Percentiles rank a stretch among this genome's conserved stretches.
Conservation (phyloP, 148 eudicot genomes). For the Fallopia convolvulus region DNA sequence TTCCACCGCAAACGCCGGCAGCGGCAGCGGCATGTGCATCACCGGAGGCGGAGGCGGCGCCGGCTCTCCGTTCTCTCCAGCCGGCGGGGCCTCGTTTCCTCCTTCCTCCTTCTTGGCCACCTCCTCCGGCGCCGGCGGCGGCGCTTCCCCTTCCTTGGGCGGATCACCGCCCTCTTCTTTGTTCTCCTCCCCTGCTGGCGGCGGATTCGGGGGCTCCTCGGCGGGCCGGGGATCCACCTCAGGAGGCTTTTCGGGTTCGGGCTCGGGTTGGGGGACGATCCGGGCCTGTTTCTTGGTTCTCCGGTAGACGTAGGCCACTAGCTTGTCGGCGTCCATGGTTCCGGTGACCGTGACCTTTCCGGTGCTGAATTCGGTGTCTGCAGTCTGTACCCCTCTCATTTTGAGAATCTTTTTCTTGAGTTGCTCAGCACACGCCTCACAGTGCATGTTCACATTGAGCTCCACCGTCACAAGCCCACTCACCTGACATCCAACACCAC, state of each 20-base stretch:
- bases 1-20: neutral
- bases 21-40: neutral
- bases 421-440: conserved; percentile 87
- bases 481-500: conserved; percentile 29
- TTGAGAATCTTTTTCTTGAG: conserved; percentile 88
- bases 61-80: neutral
- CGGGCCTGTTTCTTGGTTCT: conserved; percentile 82
- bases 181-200: conserved; percentile 30
- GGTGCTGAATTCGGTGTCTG: conserved; percentile 56
- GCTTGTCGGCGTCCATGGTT: conserved; percentile 64
- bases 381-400: conserved; percentile 91
- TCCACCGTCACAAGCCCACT: conserved; percentile 72
- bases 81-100: neutral
- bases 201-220: conserved; percentile 26
- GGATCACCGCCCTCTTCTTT: conserved; percentile 13
- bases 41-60: neutral
- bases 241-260: conserved; percentile 55
- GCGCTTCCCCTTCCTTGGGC: neutral
- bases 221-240: conserved; percentile 32
- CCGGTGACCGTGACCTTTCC: conserved; percentile 86
- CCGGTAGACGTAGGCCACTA: conserved; percentile 77
- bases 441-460: conserved; percentile 94
- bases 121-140: conserved; percentile 10
- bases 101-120: conserved; percentile 31
- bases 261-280: conserved; percentile 71